Evolutionary conservation across 2,329 filamentous ascomycete species (phyloP).

Genomic region (Lachnellula suecica): DNA sequence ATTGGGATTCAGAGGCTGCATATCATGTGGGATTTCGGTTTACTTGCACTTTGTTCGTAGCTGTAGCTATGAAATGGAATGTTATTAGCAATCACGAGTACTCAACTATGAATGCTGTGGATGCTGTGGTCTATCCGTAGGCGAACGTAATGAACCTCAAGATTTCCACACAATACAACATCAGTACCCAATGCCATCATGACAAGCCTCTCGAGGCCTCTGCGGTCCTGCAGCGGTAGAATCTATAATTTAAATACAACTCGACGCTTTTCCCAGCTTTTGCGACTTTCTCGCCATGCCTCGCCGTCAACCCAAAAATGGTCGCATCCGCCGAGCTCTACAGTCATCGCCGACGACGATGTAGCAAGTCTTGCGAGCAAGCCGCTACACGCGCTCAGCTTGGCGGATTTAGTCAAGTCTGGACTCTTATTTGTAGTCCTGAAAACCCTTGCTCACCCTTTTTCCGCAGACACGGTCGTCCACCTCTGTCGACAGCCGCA

Average conservation of each 20-base stretch:
- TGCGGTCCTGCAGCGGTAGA: conserved; percentile 31
- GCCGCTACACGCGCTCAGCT: conserved; percentile 76
- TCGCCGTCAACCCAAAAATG: conserved; percentile 35
- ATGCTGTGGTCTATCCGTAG: too few species aligned
- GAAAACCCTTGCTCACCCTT: not conserved
- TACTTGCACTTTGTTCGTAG: too few species aligned
- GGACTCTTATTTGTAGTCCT: conserved; percentile 17
- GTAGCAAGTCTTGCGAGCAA: conserved; percentile 76
- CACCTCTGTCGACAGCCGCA: conserved; percentile 76
- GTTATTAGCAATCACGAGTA: too few species aligned
- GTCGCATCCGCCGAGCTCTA: conserved; percentile 43
- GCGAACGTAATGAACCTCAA: too few species aligned
- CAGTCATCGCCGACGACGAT: conserved; percentile 68
- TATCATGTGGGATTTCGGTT: too few species aligned
- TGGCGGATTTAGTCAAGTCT: conserved; percentile 87
- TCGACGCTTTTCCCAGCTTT: not conserved
- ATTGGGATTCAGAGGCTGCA: too few species aligned
- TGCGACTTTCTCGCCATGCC: conserved; percentile 19
- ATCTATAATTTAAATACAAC: not conserved
- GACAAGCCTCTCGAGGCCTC: conserved; percentile 40
- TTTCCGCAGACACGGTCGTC: conserved; percentile 66
- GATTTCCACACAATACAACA: not conserved
- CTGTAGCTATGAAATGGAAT: not conserved
- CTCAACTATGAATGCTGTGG: too few species aligned
- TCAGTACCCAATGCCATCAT: conserved; percentile 45